Evolutionary conservation across 805 yeast species (phyloP).

Genomic region (Lachancea meyersii): DNA sequence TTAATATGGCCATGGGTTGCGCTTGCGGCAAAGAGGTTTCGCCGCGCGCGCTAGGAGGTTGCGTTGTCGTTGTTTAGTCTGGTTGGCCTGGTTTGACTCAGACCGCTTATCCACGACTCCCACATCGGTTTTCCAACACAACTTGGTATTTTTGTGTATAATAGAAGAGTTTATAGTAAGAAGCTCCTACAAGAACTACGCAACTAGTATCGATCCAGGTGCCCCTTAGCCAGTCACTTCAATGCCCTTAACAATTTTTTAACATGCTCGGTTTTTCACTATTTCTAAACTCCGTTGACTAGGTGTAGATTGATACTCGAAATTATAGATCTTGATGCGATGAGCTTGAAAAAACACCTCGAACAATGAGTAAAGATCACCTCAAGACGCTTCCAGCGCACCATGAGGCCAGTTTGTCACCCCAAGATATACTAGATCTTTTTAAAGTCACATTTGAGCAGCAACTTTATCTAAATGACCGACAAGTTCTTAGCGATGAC

Average conservation of each 20-base stretch:
- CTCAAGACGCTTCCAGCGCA: constrained; percentile 21
- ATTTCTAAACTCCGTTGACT: no score
- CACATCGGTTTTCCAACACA: background rate
- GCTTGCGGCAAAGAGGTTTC: no score
- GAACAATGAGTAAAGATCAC: constrained; percentile 4
- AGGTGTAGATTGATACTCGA: no score
- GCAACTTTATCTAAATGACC: constrained; percentile 22
- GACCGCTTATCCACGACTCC: constrained; percentile 7
- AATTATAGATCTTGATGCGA: background rate
- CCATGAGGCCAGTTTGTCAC: constrained; percentile 22
- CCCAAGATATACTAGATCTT: constrained; percentile 29
- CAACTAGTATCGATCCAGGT: no score
- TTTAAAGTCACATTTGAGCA: constrained; percentile 25
- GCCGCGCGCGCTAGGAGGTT: no score
- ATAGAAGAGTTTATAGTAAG: background rate
- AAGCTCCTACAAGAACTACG: background rate
- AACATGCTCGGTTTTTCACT: no score
- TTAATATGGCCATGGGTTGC: background rate
- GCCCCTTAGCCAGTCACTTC: no score
- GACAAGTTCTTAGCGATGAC: constrained; percentile 15
- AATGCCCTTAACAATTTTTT: no score
- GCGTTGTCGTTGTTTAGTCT: no score
- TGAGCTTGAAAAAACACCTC: background rate
- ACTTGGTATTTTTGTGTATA: background rate
- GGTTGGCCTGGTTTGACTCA: constrained; percentile 10